Evolutionary conservation across 2,329 filamentous ascomycete species (phyloP).

Genomic region (Pseudopithomyces maydicus): DNA sequence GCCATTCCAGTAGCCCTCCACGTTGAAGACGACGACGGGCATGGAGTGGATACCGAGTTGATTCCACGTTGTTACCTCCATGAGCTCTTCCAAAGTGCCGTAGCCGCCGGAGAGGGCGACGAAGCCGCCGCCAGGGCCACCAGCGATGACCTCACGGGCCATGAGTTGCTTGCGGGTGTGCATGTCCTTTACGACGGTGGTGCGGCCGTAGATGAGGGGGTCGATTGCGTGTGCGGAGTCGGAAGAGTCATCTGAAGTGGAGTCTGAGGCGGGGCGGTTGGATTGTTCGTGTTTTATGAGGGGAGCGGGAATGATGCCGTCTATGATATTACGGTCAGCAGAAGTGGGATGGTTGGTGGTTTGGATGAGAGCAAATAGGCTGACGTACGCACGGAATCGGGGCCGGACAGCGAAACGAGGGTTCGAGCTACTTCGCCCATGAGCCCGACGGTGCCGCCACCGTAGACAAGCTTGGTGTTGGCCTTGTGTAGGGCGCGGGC

Average conservation of each 20-base stretch:
- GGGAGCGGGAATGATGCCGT: slow-evolving; percentile 90
- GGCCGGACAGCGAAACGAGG: slow-evolving; percentile 81
- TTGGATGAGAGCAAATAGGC: too few relatives aligned
- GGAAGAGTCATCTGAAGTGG: slow-evolving; percentile 42
- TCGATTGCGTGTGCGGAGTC: slow-evolving; percentile 58
- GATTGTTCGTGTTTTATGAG: slow-evolving; percentile 76
- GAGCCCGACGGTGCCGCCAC: slow-evolving; percentile 89
- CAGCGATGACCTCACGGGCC: slow-evolving; percentile 83
- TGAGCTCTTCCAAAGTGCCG: slow-evolving; percentile 94
- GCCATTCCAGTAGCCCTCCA: slow-evolving; percentile 91
- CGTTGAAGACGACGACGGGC: slow-evolving; percentile 77
- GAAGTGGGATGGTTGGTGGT: too few relatives aligned
- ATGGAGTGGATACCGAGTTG: slow-evolving; percentile 89
- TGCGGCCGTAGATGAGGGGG: slow-evolving; percentile 73
- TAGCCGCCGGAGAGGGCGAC: slow-evolving; percentile 88
- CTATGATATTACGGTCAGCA: too few relatives aligned
- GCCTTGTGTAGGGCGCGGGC: slow-evolving; percentile 74
- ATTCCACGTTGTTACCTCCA: slow-evolving; percentile 92
- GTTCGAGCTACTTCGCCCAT: slow-evolving; percentile 95
- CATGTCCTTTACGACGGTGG: slow-evolving; percentile 93
- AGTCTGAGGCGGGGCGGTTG: background rate
- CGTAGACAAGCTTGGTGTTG: slow-evolving; percentile 87
- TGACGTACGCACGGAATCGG: slow-evolving; percentile 66
- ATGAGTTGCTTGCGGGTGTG: slow-evolving; percentile 94
- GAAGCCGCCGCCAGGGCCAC: slow-evolving; percentile 84